phyloP scores from a whole-genome alignment of 768 basidiomycete species.

The Lactifluus piperatus region DNA sequence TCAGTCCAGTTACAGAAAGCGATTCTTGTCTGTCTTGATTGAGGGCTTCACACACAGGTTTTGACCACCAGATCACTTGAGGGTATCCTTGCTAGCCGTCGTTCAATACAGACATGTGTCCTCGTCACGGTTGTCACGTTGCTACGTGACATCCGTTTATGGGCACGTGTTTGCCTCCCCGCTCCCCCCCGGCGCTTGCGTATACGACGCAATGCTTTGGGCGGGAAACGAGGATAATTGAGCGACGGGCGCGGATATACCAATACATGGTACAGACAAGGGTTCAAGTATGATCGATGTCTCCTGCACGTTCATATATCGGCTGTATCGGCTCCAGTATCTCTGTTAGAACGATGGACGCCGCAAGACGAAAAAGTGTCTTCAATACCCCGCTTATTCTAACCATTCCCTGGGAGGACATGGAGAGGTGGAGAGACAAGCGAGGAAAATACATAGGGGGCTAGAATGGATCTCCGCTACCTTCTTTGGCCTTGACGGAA shows the following conservation, averaged over 20 bases:
- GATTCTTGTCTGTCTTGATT: constrained; percentile 1
- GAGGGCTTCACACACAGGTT: constrained; percentile 3
- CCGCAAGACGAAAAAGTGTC: neutral
- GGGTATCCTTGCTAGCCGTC: constrained; percentile 14
- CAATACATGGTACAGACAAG: neutral
- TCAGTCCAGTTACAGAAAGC: constrained; percentile 16
- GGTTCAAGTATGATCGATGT: neutral
- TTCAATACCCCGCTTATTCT: neutral
- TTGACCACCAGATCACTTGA: constrained; percentile 14
- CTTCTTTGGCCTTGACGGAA: constrained; percentile 8
- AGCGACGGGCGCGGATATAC: neutral
- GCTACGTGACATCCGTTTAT: constrained; percentile 11
- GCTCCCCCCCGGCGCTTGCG: neutral
- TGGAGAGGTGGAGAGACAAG: neutral
- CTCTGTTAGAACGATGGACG: neutral
- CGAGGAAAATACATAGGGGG: neutral
- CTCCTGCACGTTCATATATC: neutral
- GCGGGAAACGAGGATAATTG: constrained; percentile 2
- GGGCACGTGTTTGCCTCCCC: constrained; percentile 9
- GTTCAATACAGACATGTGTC: constrained; percentile 12
- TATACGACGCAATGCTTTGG: neutral
- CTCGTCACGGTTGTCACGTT: constrained; percentile 18
- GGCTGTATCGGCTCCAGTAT: neutral
- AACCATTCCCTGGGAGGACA: neutral
- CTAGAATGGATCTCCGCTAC: constrained; percentile 13